These are phyloP conservation scores for Clathrus columnatus DNA, from an alignment of 768 basidiomycete genomes.

Conservation along the genomic window DNA sequence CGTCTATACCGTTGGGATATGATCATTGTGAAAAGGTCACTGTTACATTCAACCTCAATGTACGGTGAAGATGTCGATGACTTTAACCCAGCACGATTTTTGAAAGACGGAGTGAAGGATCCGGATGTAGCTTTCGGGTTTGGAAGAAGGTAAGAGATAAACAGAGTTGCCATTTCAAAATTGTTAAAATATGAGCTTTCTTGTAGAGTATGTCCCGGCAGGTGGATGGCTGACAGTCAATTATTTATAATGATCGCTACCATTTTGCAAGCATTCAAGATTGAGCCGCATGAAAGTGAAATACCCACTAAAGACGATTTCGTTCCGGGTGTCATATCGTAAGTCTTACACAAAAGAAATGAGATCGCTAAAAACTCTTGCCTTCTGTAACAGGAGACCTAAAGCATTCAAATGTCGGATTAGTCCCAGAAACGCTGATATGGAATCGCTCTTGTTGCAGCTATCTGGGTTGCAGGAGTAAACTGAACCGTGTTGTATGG, in stretches of 20 bases:
- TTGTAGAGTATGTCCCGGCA: slow-evolving; percentile 3
- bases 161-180: background rate
- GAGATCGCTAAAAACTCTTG: too few relatives aligned
- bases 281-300: slow-evolving; percentile 2
- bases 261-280: background rate
- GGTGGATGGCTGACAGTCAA: background rate
- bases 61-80: slow-evolving; percentile 38
- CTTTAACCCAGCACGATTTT: slow-evolving; percentile 48
- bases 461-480: background rate
- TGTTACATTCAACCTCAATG: slow-evolving; percentile 39
- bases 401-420: background rate
- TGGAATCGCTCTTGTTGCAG: background rate
- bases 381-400: background rate
- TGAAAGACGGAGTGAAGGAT: slow-evolving; percentile 18
- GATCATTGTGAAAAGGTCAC: slow-evolving; percentile 25
- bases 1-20: too few relatives aligned
- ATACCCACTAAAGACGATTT: background rate
- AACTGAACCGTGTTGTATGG: too few relatives aligned
- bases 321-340: background rate
- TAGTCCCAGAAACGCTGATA: background rate
- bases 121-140: slow-evolving; percentile 1
- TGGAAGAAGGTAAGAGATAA: background rate
- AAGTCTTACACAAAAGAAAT: too few relatives aligned
- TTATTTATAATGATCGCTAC: background rate
- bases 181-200: background rate